Evolutionary conservation across 345 rosid species (phyloP), one percentile per base, ranked within the genome.

Genomic region (Gossypium raimondii): DNA sequence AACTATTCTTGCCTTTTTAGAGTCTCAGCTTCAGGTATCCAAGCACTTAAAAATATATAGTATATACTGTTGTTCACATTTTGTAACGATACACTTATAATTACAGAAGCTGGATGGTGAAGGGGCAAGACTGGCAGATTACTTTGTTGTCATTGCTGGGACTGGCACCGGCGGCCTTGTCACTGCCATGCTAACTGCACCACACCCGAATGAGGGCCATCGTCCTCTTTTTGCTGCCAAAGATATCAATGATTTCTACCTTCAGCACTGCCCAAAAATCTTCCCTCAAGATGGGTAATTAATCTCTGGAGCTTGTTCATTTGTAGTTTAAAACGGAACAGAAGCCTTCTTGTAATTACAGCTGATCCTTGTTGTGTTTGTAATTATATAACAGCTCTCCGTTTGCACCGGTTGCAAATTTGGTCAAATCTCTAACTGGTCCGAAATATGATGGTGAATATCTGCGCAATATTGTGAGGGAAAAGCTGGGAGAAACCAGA

Each of bases 111-210:
- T 89, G 58, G 97, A 91, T 22, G 97, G 92, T 7, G 81, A 83
- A 57, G 77, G 84, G 13, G 94, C 90, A 12, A 84, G 91, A 60
- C 67, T 91, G 11, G 90, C 91, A 14, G 93, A 89, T 64, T 89
- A 91, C 72, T 91, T 89, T 53, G 93, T 89, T 59, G 88, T 89
- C 51, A 80, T 90, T 6, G 64, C 89, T 0, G 93, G 90, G 43
- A 89, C 93, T 2, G 87, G 97, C 81, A 89, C 91, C 0, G 94
- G 97, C 0, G 92, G 97, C 38, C 88, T 89, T 0, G 84, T 91
- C 24, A 83, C 91, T 0, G 88, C 91, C 50, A 91, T 91, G 97
- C 80, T 91, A 7, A 80, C 90, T 0, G 72, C 87, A 2, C 97
- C 93, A n/a, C 44, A 45, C 25, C 52, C 53, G 2, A 6, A 20